These are phyloP conservation scores for Penicillium italicum DNA, from an alignment of 2,329 filamentous ascomycete genomes.

Conservation along the genomic window DNA sequence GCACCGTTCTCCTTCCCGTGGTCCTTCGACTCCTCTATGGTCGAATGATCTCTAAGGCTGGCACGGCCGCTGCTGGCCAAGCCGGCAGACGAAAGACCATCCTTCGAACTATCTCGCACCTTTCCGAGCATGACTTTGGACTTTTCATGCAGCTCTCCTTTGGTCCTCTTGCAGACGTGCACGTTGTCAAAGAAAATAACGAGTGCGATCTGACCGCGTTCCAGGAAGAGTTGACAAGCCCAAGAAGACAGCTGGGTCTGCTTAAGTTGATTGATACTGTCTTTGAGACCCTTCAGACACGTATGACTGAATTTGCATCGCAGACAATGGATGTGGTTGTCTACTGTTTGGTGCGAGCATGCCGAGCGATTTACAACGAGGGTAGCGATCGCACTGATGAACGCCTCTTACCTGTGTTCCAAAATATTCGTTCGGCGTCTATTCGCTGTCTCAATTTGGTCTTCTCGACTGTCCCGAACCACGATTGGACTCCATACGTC, in stretches of 20 bases:
- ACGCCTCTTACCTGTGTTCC: slow-evolving; percentile 34
- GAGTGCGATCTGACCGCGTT: slow-evolving; percentile 53
- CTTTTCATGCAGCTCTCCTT: slow-evolving; percentile 79
- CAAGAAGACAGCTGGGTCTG: slow-evolving; percentile 83
- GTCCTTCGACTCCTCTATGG: slow-evolving; percentile 86
- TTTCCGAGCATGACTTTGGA: slow-evolving; percentile 70
- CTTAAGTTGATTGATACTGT: slow-evolving; percentile 87
- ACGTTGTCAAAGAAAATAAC: slow-evolving; percentile 52
- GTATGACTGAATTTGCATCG: slow-evolving; percentile 64
- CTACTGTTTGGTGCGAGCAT: slow-evolving; percentile 73
- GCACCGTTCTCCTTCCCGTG: slow-evolving; percentile 73
- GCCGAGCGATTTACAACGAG: slow-evolving; percentile 47
- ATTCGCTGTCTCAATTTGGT: slow-evolving; percentile 78
- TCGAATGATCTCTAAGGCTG: slow-evolving; percentile 77
- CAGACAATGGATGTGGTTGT: slow-evolving; percentile 72
- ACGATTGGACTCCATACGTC: slow-evolving; percentile 70
- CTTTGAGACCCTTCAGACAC: slow-evolving; percentile 75
- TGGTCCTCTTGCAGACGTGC: slow-evolving; percentile 62
- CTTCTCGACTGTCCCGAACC: slow-evolving; percentile 67
- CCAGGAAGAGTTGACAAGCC: slow-evolving; percentile 57
- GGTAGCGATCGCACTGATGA: slow-evolving; percentile 31
- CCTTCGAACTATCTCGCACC: slow-evolving; percentile 73
- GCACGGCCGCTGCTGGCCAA: slow-evolving; percentile 62
- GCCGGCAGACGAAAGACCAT: slow-evolving; percentile 70
- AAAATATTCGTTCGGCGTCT: slow-evolving; percentile 56